Evolutionary conservation across 805 yeast species (phyloP).

Genomic region (Wilhelminamyces savonicus): DNA sequence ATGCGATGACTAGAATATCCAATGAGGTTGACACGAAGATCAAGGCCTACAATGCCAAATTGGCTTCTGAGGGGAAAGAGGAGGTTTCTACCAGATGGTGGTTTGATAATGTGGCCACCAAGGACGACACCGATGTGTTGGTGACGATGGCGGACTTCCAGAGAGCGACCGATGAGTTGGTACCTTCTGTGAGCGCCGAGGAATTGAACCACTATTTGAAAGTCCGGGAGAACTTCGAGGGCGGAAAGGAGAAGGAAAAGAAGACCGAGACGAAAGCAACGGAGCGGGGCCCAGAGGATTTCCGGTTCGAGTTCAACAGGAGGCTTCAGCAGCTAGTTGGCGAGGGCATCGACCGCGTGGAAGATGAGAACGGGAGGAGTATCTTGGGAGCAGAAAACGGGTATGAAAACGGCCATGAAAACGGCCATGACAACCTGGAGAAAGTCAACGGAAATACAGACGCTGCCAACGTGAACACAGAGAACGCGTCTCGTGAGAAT

Average conservation of each 20-base stretch:
- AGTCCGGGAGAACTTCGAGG: slow-evolving; percentile 80
- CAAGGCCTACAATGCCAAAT: slow-evolving; percentile 37
- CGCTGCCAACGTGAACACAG: not conserved
- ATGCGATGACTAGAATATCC: slow-evolving; percentile 92
- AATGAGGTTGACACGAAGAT: slow-evolving; percentile 65
- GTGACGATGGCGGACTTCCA: slow-evolving; percentile 71
- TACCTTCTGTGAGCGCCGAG: slow-evolving; percentile 82
- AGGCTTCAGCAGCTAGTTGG: slow-evolving; percentile 4
- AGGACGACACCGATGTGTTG: slow-evolving; percentile 58
- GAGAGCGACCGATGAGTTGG: slow-evolving; percentile 65
- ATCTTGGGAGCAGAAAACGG: not conserved
- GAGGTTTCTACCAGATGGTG: slow-evolving; percentile 72
- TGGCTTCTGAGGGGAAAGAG: slow-evolving; percentile 24
- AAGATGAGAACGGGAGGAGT: slow-evolving; percentile 1
- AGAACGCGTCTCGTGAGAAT: not conserved
- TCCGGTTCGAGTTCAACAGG: slow-evolving; percentile 1
- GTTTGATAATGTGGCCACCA: slow-evolving; percentile 77
- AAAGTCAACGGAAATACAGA: not conserved
- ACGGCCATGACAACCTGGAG: not conserved
- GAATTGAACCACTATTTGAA: slow-evolving; percentile 77
- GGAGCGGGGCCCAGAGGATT: not conserved
- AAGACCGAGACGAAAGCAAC: not conserved
- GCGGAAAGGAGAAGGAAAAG: slow-evolving; percentile 40
- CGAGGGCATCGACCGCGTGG: not conserved
- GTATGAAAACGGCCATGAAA: not conserved